Evolutionary conservation across 2,329 filamentous ascomycete species (phyloP).

Genomic region (Aspergillus pseudoterreus): DNA sequence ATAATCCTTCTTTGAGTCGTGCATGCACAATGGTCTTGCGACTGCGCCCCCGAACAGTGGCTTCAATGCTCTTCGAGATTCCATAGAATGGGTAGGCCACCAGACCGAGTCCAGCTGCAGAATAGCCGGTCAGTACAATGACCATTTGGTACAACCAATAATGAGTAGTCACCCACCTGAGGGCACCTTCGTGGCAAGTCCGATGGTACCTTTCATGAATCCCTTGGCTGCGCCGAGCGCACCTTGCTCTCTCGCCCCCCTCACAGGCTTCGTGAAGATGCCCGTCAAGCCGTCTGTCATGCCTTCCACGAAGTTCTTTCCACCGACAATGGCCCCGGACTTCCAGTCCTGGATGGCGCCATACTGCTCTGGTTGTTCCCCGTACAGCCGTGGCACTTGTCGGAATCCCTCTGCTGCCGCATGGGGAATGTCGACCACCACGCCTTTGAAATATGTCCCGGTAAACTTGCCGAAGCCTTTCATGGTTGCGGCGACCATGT

Average conservation of each 20-base stretch:
- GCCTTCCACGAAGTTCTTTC: constrained; percentile 30
- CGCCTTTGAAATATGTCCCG: constrained; percentile 27
- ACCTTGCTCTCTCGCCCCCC: constrained; percentile 31
- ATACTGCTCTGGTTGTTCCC: constrained; percentile 31
- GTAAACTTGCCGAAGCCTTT: constrained; percentile 24
- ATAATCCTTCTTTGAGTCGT: neutral
- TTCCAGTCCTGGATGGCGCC: constrained; percentile 31
- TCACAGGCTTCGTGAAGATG: constrained; percentile 27
- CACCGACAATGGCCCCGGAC: constrained; percentile 29
- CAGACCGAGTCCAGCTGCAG: constrained; percentile 23
- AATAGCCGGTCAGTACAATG: neutral
- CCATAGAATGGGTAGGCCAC: constrained; percentile 32
- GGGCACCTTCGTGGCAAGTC: constrained; percentile 20
- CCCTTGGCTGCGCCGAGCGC: constrained; percentile 30
- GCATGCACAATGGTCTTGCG: neutral
- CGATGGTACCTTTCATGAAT: constrained; percentile 30
- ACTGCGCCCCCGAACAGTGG: constrained; percentile 21
- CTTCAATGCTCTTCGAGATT: constrained; percentile 29
- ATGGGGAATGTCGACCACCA: constrained; percentile 34
- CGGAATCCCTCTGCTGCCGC: constrained; percentile 36
- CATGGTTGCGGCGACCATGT: constrained; percentile 2
- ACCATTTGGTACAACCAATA: neutral
- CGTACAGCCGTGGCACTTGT: constrained; percentile 33
- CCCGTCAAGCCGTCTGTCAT: constrained; percentile 31
- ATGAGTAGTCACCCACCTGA: constrained; percentile 18